Base-by-base conservation (phyloP, 306 rosid species). In the Lathyrus sativus region DNA sequence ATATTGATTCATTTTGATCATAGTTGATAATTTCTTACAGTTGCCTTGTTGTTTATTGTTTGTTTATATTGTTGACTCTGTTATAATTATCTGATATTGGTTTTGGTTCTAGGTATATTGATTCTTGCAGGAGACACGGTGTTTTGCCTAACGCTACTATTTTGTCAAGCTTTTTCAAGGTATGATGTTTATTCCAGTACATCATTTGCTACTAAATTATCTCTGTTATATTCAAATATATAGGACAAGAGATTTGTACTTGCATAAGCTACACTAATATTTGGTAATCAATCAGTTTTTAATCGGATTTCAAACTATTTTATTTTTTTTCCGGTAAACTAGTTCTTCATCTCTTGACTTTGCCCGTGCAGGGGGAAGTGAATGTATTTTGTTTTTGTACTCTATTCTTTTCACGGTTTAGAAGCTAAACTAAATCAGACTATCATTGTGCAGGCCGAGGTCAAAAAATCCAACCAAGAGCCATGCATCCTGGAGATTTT, bases 151-250 rank as follows among this genome's bases (percentile, higher is more conserved):
- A 76, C 62, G 51, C 78, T 65, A 48, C 87, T 67, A 77, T 90
- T 79, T 73, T 88, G 81, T 77, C 90, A 15, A 72, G 77, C 68
- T 71, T 90, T 39, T 71, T 76, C 54, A 81, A 88, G 96, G 96
- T 90, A 38, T 77, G 88, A 70, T 70, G 46, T 74, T 71, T 48
- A 39, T 68, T 62, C 63, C 58, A 26, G 35, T 41, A 3, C 45
- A 48, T 28, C 57, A 54, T 62, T 38, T 71, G 31, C 45, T 33
- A 65, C 61, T 57, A 44, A 62, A 18, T 56, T 26, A 18, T 44
- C 17, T 69, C 33, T 54, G 11, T 29, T 68, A 62, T 62, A 9
- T 55, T 78, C 63, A 72, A 45, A 57, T 65, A 28, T 68, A n/a
- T 35, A 15, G 55, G 62, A 57, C 46, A 43, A 31, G 31, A 17